These are phyloP conservation scores for Saccharomycopsis sp. DNA, from an alignment of 805 yeast genomes.

Conservation along the genomic window DNA sequence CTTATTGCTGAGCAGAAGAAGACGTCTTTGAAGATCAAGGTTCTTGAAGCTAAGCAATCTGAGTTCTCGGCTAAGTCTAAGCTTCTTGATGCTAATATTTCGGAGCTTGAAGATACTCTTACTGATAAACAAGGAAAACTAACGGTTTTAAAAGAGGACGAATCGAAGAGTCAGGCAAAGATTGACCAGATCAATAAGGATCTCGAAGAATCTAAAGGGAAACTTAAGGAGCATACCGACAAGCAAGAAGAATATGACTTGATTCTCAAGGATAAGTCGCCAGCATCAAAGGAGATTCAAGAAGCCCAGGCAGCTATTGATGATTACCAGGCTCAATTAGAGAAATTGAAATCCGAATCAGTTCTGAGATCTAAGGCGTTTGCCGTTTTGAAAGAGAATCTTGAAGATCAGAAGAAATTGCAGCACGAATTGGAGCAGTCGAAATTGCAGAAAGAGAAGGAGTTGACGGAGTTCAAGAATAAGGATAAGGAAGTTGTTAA, in stretches of 20 bases:
- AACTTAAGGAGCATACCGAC: constrained; percentile 5
- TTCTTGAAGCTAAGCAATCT: constrained; percentile 15
- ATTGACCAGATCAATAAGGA: neutral
- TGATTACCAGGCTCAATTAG: constrained; percentile 12
- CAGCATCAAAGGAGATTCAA: constrained; percentile 7
- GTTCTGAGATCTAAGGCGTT: constrained; percentile 3
- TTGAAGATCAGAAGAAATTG: constrained; percentile 16
- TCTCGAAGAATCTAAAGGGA: constrained; percentile 4
- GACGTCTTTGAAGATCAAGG: constrained; percentile 10
- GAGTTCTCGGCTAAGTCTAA: constrained; percentile 14
- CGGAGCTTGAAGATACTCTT: constrained; percentile 10
- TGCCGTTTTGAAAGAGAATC: constrained; percentile 11
- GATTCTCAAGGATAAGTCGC: constrained; percentile 3
- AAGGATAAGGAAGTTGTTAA: neutral
- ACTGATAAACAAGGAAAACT: constrained; percentile 3
- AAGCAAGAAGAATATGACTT: constrained; percentile 13
- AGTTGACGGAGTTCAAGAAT: constrained; percentile 2
- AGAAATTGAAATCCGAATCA: constrained; percentile 13
- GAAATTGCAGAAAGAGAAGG: constrained; percentile 5
- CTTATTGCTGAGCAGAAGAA: constrained; percentile 18
- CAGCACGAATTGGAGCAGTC: constrained; percentile 9
- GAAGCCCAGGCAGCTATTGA: constrained; percentile 7
- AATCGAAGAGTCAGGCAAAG: constrained; percentile 5
- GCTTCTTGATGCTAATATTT: constrained; percentile 11
- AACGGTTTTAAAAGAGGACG: constrained; percentile 1